Conservation (phyloP, 2,329 filamentous ascomycete species). For the Epichloe hybrida region DNA sequence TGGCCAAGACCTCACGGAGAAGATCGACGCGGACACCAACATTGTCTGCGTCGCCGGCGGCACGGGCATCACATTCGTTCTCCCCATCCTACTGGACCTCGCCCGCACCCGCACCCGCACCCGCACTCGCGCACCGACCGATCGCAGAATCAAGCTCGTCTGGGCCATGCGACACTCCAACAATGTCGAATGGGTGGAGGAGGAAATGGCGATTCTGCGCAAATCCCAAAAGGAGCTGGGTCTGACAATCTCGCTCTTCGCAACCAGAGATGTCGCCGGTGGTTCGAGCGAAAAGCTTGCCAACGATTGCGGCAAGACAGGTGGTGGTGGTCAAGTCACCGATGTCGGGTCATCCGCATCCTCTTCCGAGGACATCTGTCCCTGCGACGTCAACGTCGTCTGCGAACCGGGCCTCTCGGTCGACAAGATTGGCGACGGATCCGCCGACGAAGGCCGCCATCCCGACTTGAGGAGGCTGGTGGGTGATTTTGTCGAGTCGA, state of each 20-base stretch:
- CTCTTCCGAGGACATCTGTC: conserved; percentile 14
- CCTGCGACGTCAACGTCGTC: conserved; percentile 10
- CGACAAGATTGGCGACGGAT: conserved; percentile 15
- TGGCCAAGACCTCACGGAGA: conserved; percentile 34
- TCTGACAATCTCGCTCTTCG: conserved; percentile 43
- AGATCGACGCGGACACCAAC: conserved; percentile 26
- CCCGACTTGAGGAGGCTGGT: conserved; percentile 35
- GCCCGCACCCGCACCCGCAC: conserved; percentile 23
- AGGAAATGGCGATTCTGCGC: conserved; percentile 39
- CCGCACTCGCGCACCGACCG: conserved; percentile 22
- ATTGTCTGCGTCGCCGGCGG: conserved; percentile 27
- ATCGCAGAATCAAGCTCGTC: conserved; percentile 44
- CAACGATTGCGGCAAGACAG: conserved; percentile 1
- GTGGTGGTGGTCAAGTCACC: conserved; percentile 6
- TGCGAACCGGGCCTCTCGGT: conserved; percentile 13
- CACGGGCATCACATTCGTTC: conserved; percentile 27
- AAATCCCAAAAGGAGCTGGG: conserved; percentile 22
- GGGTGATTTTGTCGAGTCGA: conserved; percentile 31
- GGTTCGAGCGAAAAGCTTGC: conserved; percentile 8
- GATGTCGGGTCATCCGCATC: conserved; percentile 9
- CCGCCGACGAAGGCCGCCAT: conserved; percentile 21
- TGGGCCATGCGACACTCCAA: conserved; percentile 45
- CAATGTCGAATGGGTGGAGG: conserved; percentile 44
- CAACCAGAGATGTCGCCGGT: conserved; percentile 36
- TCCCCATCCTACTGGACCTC: conserved; percentile 22